Evolutionary conservation across 2,329 filamentous ascomycete species (phyloP), one percentile per base, ranked within the genome.

Genomic region (Teratosphaeria nubilosa): DNA sequence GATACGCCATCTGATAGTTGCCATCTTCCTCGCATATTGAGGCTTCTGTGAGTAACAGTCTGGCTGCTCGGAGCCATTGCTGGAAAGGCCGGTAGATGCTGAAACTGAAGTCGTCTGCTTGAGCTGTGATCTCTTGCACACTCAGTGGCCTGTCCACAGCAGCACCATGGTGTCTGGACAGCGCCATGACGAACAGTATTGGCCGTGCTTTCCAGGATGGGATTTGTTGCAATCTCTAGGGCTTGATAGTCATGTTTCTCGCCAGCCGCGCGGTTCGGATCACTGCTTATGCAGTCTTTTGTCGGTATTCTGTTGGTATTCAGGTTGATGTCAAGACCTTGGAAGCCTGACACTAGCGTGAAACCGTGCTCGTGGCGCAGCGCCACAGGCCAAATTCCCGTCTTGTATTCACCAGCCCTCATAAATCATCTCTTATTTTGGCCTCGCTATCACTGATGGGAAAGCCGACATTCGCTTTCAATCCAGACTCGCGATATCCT

Each of bases 1-100:
- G 82, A 72, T 95, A 99, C 4, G 92, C 89, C 69, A 94, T 87
- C 66, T 91, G 84, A 63, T 90, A 84, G 73, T 96, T 91, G 67
- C 87, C 86, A 73, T 97, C 92, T 50, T 82, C 82, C 67, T 94
- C 82, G 70, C 96, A 96, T 66, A 92, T 90, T 55, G 84, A 80
- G 22, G 90, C 91, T 89, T 96, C 68, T 13, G 57, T 72, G 25
- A 68, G 61, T 16, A 70, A 62, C 63, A 70, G 65, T 48, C 64
- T 64, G 14, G 64, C 66, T 3, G 69, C 60, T 20, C 67, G 66
- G 11, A 71, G 64, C 69, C 68, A 71, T 60, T 34, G 57, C 48
- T 65, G 87, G 58, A 97, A 79, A 2, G 87, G 82, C 56, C 96
- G 87, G 32, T 82, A 80, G 1, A 81, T 80, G 70, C 91, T 89